Evolutionary conservation across 495 filamentous ascomycete species (phyloP).

Genomic region (Melanomma pulvis-pyrius): DNA sequence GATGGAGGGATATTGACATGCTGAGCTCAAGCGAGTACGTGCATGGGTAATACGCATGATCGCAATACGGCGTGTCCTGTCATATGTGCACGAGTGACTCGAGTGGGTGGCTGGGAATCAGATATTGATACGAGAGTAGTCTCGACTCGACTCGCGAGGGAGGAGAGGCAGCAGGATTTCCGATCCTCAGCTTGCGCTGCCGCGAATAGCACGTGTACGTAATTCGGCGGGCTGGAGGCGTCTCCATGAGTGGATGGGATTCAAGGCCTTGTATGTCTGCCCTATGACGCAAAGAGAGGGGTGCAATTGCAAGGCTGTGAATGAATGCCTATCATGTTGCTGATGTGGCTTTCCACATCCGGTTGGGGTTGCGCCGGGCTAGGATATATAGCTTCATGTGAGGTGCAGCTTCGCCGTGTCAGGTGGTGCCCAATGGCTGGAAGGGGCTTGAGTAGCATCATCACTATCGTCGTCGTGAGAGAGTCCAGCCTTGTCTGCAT

Average conservation of each 20-base stretch:
- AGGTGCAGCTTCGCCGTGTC: background rate
- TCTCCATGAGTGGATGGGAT: background rate
- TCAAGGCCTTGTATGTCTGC: background rate
- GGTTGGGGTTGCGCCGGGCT: conserved; percentile 2
- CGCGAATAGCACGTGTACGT: background rate
- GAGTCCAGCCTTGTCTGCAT: background rate
- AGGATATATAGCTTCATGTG: background rate
- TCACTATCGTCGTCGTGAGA: background rate
- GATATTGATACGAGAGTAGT: conserved; percentile 27
- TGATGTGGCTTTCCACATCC: conserved; percentile 11
- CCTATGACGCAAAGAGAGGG: conserved; percentile 18
- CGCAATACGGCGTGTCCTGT: conserved; percentile 4
- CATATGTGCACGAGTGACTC: background rate
- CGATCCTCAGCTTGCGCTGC: background rate
- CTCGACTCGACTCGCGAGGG: too few relatives aligned
- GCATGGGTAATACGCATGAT: conserved; percentile 22
- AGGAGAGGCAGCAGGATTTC: conserved; percentile 8
- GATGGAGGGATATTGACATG: background rate
- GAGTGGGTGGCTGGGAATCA: conserved; percentile 5
- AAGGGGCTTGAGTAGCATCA: background rate
- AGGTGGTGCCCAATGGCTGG: background rate
- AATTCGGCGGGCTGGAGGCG: background rate
- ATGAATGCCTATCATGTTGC: background rate
- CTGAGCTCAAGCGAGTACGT: background rate
- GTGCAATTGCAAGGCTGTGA: background rate